These are phyloP conservation scores for Oldenlandia corymbosa DNA, from an alignment of 257 asterid genomes.

Conservation along the genomic window DNA sequence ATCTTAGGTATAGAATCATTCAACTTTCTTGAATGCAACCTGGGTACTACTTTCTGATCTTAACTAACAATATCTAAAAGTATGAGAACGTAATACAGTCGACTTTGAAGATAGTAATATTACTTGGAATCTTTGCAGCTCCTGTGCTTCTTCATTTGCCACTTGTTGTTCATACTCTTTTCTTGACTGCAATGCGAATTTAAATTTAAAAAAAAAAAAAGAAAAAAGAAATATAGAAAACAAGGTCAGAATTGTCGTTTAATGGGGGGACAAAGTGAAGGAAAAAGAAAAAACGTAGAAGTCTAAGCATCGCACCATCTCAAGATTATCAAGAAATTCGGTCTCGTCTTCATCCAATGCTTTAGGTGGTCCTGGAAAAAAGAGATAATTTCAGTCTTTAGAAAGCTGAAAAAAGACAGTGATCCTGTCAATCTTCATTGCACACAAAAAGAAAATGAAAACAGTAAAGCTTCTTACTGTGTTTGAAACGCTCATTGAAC, in stretches of 20 bases:
- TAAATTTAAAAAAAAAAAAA: slow-evolving; percentile 25
- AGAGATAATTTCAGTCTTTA: neutral
- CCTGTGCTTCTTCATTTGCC: slow-evolving; percentile 75
- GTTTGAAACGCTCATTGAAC: slow-evolving; percentile 93
- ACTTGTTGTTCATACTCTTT: slow-evolving; percentile 69
- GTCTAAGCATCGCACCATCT: slow-evolving; percentile 76
- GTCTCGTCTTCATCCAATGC: slow-evolving; percentile 98
- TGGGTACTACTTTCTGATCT: neutral
- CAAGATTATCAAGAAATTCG: slow-evolving; percentile 78
- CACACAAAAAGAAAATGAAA: neutral
- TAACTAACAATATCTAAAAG: slow-evolving; percentile 4
- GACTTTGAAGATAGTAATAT: slow-evolving; percentile 11
- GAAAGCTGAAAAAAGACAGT: neutral
- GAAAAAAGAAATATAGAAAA: slow-evolving; percentile 8
- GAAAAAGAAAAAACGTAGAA: slow-evolving; percentile 11
- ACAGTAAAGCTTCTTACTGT: slow-evolving; percentile 45
- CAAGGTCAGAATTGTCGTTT: too few species aligned
- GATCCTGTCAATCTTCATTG: neutral
- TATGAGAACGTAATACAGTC: too few species aligned
- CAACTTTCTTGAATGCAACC: slow-evolving; percentile 1
- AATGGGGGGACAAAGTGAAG: too few species aligned
- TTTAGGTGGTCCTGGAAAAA: slow-evolving; percentile 82
- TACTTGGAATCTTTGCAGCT: slow-evolving; percentile 82
- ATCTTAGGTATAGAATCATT: neutral
- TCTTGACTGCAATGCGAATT: slow-evolving; percentile 73